These are phyloP conservation scores for Penicillium thymicola DNA, from an alignment of 2,329 filamentous ascomycete genomes.

Conservation along the genomic window DNA sequence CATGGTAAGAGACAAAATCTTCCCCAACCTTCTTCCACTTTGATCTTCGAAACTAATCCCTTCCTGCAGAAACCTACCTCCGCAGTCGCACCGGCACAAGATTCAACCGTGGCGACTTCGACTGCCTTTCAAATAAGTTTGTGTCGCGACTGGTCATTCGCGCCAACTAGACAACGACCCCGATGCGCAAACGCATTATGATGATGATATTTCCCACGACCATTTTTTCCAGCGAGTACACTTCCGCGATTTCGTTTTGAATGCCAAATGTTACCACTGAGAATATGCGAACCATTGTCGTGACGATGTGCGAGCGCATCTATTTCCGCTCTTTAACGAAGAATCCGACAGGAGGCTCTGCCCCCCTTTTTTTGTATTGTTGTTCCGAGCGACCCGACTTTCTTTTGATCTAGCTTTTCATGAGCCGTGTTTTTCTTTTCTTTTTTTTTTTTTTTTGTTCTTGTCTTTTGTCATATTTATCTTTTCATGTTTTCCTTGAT, in stretches of 20 bases:
- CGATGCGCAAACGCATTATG: slow-evolving; percentile 24
- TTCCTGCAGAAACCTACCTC: slow-evolving; percentile 73
- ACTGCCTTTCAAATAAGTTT: slow-evolving; percentile 96
- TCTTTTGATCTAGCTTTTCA: slow-evolving; percentile 25
- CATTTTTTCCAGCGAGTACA: slow-evolving; percentile 21
- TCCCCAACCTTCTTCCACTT: not conserved
- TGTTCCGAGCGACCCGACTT: slow-evolving; percentile 19
- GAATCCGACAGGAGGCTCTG: slow-evolving; percentile 11
- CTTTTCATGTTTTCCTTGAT: slow-evolving; percentile 25
- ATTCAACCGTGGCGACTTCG: slow-evolving; percentile 90
- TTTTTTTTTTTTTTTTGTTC: not conserved
- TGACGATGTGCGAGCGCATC: slow-evolving; percentile 24
- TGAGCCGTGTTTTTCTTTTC: slow-evolving; percentile 8
- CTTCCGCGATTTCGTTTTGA: slow-evolving; percentile 16
- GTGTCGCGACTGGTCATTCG: slow-evolving; percentile 93
- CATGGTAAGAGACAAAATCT: slow-evolving; percentile 64
- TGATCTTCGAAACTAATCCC: slow-evolving; percentile 39
- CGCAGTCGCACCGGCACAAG: slow-evolving; percentile 73
- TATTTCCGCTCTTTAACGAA: slow-evolving; percentile 16
- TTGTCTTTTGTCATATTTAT: slow-evolving; percentile 28
- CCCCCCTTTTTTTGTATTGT: slow-evolving; percentile 9
- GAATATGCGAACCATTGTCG: slow-evolving; percentile 26
- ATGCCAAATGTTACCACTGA: slow-evolving; percentile 20
- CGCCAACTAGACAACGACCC: slow-evolving; percentile 62
- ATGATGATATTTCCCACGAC: slow-evolving; percentile 22